Conservation (phyloP, 306 rosid species). For the Prunus mira region DNA sequence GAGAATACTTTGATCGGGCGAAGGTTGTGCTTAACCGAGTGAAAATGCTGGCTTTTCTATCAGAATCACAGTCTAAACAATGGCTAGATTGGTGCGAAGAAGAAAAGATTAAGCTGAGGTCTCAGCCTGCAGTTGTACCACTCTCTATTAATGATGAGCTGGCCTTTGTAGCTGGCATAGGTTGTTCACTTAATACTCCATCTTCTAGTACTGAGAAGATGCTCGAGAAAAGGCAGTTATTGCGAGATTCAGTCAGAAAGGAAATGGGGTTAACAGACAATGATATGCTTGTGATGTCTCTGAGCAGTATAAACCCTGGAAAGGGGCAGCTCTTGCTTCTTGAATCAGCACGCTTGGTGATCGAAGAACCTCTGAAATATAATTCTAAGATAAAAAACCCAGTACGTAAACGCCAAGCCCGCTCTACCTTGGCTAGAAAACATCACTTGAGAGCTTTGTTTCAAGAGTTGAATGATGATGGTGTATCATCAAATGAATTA, state of each 20-base stretch:
- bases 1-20: slow-evolving; percentile 83
- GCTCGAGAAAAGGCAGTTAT: slow-evolving; percentile 52
- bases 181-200: slow-evolving; percentile 80
- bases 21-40: slow-evolving; percentile 65
- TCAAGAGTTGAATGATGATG: slow-evolving; percentile 38
- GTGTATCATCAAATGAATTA: slow-evolving; percentile 28
- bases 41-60: slow-evolving; percentile 61
- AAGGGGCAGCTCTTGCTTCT: slow-evolving; percentile 86
- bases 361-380: slow-evolving; percentile 34
- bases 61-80: slow-evolving; percentile 74
- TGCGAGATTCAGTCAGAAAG: slow-evolving; percentile 64
- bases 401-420: slow-evolving; percentile 29
- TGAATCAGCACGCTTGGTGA: slow-evolving; percentile 54
- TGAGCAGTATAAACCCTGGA: slow-evolving; percentile 88
- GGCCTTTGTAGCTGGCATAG: slow-evolving; percentile 75
- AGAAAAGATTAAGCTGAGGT: slow-evolving; percentile 59
- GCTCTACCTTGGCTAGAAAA: slow-evolving; percentile 42
- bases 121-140: slow-evolving; percentile 65
- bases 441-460: slow-evolving; percentile 56
- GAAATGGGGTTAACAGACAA: slow-evolving; percentile 70
- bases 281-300: slow-evolving; percentile 76
- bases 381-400: slow-evolving; percentile 27
- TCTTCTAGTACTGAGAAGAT: slow-evolving; percentile 52
- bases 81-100: slow-evolving; percentile 84
- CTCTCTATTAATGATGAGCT: slow-evolving; percentile 81